These are phyloP conservation scores for Amoebophrya sp. DNA, from an alignment of 169 alveolate genomes.

Conservation along the genomic window DNA sequence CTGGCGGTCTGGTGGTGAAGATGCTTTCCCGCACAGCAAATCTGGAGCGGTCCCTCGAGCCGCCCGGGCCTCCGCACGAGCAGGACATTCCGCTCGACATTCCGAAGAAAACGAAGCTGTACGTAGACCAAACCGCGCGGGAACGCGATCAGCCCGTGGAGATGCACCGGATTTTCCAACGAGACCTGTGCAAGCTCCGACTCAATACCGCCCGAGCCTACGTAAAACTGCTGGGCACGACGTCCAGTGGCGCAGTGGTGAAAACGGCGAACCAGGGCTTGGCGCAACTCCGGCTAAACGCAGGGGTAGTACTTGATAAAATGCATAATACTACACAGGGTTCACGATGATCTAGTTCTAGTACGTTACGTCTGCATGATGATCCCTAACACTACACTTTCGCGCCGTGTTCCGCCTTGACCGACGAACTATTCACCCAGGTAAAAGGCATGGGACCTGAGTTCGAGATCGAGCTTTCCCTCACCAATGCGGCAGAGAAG, in stretches of 20 bases:
- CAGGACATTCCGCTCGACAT: constrained; percentile 61
- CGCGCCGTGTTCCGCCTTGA: not conserved
- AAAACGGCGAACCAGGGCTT: not conserved
- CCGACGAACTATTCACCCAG: too few relatives aligned
- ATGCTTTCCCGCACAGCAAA: not conserved
- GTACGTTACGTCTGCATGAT: not conserved
- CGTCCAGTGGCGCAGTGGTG: not conserved
- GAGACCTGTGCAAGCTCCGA: constrained; percentile 59
- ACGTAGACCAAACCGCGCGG: constrained; percentile 61
- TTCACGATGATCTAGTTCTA: not conserved
- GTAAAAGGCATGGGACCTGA: constrained; percentile 8
- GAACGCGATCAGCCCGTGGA: constrained; percentile 58
- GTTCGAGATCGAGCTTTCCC: not conserved
- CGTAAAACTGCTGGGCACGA: not conserved
- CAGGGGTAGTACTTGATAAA: not conserved
- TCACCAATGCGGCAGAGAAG: not conserved
- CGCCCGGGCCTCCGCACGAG: constrained; percentile 63
- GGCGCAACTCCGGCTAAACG: not conserved
- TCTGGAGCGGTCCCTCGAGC: not conserved
- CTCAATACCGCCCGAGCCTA: not conserved
- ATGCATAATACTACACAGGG: not conserved
- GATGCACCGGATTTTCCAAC: constrained; percentile 59
- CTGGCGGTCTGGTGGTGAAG: not conserved
- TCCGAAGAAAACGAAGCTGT: constrained; percentile 61
- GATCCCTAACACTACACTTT: not conserved